Base-by-base conservation (phyloP, 306 rosid genomes). In the Castanea mollissima region DNA sequence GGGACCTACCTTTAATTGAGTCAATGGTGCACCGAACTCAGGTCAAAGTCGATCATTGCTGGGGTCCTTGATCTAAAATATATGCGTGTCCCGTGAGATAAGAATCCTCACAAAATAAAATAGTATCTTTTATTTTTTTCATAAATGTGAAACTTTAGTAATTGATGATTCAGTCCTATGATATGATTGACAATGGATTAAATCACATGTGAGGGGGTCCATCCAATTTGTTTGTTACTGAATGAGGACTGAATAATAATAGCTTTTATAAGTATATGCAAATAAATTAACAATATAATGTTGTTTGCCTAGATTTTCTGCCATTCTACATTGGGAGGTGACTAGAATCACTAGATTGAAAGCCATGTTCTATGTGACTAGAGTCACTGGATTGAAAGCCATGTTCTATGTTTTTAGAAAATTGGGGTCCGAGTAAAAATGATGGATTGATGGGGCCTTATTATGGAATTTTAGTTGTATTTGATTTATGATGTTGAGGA, bases 121-220 rank as follows among this genome's bases (percentile, higher is more conserved):
- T 49, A 10, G 16, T 13, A 16, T 49, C 2, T 38, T 38, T 38
- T 7, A 7, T 38, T 3, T 49, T 63, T 27, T 73, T n/a, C 8
- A 20, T 7, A 67, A 69, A 31, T 44, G 69, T 27, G 69, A 9
- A 55, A 34, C 65, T 80, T 63, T 62, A 38, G 46, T 2, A 15
- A 60, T 29, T 41, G 71, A 12, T 63, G 18, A 27, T 56, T 78
- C 31, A 21, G 46, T 41, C 70, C 8, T 38, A 20, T 67, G 46
- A 65, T 18, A 35, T 57, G 34, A 71, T 13, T 29, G 64, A n/a
- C 4, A 56, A 10, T 62, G 79, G 76, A 67, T 67, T 67, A 68
- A 74, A 57, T 3, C 55, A 14, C 32, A 19, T 5, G 79, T 81
- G 80, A 11, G 2, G 46, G 46, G 77, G 80, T 78, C 69, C 54